These are phyloP conservation scores for Pythium insidiosum DNA, from an alignment of 352 stramenopile genomes.

Conservation along the genomic window DNA sequence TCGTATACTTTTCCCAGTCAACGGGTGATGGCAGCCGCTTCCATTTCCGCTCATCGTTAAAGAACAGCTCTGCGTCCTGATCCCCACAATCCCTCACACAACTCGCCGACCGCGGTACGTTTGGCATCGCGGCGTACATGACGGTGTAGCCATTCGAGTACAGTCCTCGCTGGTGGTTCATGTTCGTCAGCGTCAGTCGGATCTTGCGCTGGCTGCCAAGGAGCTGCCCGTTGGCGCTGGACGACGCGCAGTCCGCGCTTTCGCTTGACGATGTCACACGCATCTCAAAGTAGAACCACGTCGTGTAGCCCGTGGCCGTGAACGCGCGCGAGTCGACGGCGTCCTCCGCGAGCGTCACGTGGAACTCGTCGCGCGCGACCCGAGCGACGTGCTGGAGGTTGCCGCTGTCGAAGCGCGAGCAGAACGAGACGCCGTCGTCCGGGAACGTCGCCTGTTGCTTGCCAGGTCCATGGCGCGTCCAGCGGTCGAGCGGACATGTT, in stretches of 20 bases:
- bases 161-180: conserved; percentile 31
- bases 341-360: conserved; percentile 32
- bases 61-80: conserved; percentile 12
- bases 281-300: conserved; percentile 41
- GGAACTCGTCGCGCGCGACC: conserved; percentile 13
- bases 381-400: conserved; percentile 19
- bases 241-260: neutral
- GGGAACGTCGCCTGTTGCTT: conserved; percentile 27
- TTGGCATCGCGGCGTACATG: conserved; percentile 18
- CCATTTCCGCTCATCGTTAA: conserved; percentile 29
- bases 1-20: conserved; percentile 27
- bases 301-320: conserved; percentile 34
- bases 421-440: conserved; percentile 21
- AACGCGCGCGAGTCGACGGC: conserved; percentile 24
- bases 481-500: too few relatives aligned
- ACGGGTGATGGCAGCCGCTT: conserved; percentile 24
- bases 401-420: conserved; percentile 29
- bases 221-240: neutral
- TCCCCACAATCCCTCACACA: neutral
- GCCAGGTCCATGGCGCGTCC: conserved; percentile 15
- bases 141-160: conserved; percentile 27
- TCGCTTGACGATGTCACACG: neutral
- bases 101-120: too few relatives aligned
- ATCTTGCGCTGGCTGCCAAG: conserved; percentile 10
- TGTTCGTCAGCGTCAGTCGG: conserved; percentile 23